Evolutionary conservation across 2,329 filamentous ascomycete genomes (phyloP).

Genomic region (Talaromyces marneffei): DNA sequence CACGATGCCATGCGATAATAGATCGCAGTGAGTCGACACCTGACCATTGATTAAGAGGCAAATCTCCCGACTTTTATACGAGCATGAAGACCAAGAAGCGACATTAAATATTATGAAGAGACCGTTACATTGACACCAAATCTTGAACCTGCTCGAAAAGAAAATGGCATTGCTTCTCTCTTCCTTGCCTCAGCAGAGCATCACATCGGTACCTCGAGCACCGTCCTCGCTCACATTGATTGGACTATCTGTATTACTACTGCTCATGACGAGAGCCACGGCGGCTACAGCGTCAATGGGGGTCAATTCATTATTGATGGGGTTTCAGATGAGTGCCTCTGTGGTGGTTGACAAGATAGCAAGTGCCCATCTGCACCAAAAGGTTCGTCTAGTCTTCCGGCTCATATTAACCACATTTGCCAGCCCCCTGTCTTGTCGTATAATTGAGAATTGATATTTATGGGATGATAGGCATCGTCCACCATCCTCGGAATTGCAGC

Average conservation of each 20-base stretch:
- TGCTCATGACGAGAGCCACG: not conserved
- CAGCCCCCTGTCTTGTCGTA: no score
- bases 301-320: not conserved
- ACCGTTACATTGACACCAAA: no score
- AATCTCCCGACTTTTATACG: not conserved
- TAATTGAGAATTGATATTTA: no score
- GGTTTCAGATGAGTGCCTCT: not conserved
- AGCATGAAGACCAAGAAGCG: not conserved
- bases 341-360: not conserved
- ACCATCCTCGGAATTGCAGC: conserved; percentile 9
- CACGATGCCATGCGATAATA: not conserved
- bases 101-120: not conserved
- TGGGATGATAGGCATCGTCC: not conserved
- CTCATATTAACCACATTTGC: no score
- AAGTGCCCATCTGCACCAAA: not conserved
- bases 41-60: not conserved
- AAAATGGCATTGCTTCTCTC: not conserved
- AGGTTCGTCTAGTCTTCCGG: not conserved
- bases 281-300: not conserved
- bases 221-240: conserved; percentile 1
- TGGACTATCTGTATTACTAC: not conserved
- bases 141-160: not conserved
- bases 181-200: not conserved
- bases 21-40: not conserved
- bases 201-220: not conserved